A percentile compares a stretch with the other conserved stretches of the same genome.
Evolutionary conservation across 179 eudicot genomes (phyloP).

Genomic region (Corrigiola litoralis): DNA sequence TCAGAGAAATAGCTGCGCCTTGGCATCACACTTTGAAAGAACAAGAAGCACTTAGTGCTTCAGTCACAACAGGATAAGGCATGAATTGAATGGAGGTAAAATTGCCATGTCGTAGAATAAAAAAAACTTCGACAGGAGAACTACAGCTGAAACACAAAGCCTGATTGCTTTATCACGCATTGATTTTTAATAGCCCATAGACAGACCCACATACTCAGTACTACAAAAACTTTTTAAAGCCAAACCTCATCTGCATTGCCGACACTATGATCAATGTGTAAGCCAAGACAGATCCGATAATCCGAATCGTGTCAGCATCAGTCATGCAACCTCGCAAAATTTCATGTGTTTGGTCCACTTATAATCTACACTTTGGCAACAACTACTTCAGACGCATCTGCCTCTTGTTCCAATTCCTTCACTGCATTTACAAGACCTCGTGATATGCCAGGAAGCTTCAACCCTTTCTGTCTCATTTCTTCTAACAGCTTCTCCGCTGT

Average conservation of each 20-base stretch:
- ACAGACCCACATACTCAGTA: background rate
- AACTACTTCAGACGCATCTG: slow-evolving; percentile 19
- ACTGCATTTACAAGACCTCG: slow-evolving; percentile 65
- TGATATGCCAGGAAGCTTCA: slow-evolving; percentile 63
- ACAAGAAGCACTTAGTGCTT: too few relatives aligned
- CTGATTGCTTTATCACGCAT: background rate
- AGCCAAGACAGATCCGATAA: background rate
- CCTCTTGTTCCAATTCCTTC: slow-evolving; percentile 67
- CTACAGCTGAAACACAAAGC: background rate
- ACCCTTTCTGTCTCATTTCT: slow-evolving; percentile 61
- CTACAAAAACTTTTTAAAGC: background rate
- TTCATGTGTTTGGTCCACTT: background rate
- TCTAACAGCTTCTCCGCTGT: slow-evolving; percentile 63
- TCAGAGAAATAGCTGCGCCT: too few relatives aligned
- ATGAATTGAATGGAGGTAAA: too few relatives aligned
- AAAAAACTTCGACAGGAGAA: background rate
- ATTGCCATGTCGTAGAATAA: background rate
- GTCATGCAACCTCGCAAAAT: background rate
- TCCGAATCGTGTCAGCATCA: background rate
- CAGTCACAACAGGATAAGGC: too few relatives aligned
- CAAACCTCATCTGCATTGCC: background rate
- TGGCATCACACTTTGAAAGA: too few relatives aligned
- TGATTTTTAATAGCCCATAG: background rate
- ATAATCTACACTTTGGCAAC: slow-evolving; percentile 19
- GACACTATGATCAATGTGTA: background rate